phyloP scores from a whole-genome alignment of 1,139 yeast species.

The Hansenula lynferdii region DNA sequence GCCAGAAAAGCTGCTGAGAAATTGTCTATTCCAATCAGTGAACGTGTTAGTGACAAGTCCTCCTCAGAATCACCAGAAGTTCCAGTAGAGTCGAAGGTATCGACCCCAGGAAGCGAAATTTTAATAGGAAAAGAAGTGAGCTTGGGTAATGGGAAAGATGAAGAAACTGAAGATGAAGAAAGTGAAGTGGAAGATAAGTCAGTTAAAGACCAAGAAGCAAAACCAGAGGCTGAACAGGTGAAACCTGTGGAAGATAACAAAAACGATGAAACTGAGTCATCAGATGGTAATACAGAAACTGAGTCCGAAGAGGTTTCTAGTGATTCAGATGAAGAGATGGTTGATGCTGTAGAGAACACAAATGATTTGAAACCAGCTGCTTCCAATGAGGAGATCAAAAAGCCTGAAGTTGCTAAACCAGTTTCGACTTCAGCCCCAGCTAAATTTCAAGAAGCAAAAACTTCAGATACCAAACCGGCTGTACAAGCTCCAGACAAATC shows the following conservation, averaged over 20 bases:
- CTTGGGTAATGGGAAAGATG: not conserved
- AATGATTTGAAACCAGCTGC: no score
- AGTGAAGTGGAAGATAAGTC: not conserved
- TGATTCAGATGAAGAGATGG: not conserved
- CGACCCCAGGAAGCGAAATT: no score
- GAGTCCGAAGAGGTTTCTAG: not conserved
- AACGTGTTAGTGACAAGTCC: not conserved
- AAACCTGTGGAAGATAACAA: not conserved
- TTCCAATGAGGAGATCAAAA: no score
- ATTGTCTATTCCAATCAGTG: conserved; percentile 8
- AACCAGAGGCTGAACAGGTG: not conserved
- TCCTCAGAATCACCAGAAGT: not conserved
- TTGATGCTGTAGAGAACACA: not conserved
- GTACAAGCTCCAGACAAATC: no score
- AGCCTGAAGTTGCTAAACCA: no score
- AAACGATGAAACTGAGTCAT: no score
- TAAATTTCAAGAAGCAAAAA: no score
- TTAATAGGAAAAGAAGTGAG: no score
- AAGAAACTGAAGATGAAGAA: not conserved
- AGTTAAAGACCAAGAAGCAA: not conserved
- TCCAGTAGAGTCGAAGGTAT: not conserved
- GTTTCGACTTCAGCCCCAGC: no score
- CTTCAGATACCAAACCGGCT: no score
- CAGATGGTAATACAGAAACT: not conserved
- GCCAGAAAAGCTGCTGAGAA: conserved; percentile 26